These are phyloP conservation scores for Mycena rosella DNA, from an alignment of 768 basidiomycete genomes.

Conservation along the genomic window DNA sequence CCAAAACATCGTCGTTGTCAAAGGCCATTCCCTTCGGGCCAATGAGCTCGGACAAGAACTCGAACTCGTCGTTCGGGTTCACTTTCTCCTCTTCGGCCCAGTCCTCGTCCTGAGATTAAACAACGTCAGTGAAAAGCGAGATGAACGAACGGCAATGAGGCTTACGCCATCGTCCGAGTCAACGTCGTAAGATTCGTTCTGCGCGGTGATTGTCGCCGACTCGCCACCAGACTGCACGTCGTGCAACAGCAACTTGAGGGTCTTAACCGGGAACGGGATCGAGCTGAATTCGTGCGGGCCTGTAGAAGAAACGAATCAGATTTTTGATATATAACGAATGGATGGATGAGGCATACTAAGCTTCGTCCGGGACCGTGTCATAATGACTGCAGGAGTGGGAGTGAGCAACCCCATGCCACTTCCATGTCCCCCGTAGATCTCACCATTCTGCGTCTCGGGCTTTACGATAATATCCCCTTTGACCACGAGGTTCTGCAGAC, in stretches of 20 bases:
- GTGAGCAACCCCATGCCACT: conserved; percentile 14
- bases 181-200: conserved; percentile 64
- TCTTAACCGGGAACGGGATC: conserved; percentile 92
- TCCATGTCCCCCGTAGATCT: conserved; percentile 44
- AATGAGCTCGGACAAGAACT: conserved; percentile 87
- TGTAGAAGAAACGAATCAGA: conserved; percentile 49
- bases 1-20: conserved; percentile 83
- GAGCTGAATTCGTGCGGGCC: conserved; percentile 89
- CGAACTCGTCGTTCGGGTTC: conserved; percentile 78
- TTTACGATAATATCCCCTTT: conserved; percentile 94
- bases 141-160: conserved; percentile 29
- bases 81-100: conserved; percentile 91
- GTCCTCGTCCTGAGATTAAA: conserved; percentile 77
- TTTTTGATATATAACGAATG: conserved; percentile 25
- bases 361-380: conserved; percentile 94
- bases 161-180: conserved; percentile 85
- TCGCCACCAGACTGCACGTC: conserved; percentile 89
- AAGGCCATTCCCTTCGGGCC: conserved; percentile 79
- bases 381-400: conserved; percentile 75
- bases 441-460: conserved; percentile 84
- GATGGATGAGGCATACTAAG: conserved; percentile 67
- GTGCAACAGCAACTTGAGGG: conserved; percentile 87
- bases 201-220: conserved; percentile 71
- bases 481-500: conserved; percentile 76
- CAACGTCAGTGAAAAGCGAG: conserved; percentile 12